Evolutionary conservation across 768 basidiomycete species (phyloP).

Genomic region (Strobilomyces echinocephalus): DNA sequence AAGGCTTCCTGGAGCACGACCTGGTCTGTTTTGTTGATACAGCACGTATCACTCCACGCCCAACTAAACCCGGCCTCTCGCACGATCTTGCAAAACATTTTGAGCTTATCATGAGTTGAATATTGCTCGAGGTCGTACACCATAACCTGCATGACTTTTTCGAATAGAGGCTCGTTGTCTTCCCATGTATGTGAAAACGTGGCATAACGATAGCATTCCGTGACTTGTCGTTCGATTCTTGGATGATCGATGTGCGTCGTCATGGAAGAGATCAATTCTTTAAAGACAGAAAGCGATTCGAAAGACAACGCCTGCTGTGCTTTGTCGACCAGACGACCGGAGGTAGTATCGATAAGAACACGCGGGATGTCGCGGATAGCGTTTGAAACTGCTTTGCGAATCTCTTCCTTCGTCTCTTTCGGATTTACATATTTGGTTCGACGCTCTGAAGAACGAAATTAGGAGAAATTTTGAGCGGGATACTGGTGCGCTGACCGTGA

Average conservation of each 20-base stretch:
- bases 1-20: background rate
- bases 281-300: background rate
- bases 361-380: background rate
- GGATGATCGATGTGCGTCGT: background rate
- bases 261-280: background rate
- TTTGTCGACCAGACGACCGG: too few relatives aligned
- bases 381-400: background rate
- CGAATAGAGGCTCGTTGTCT: background rate
- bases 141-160: background rate
- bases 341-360: background rate
- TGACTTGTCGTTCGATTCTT: background rate
- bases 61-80: background rate
- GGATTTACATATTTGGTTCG: background rate
- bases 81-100: slow-evolving; percentile 4
- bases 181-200: slow-evolving; percentile 1
- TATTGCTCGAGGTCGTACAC: background rate
- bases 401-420: background rate
- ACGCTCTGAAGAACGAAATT: background rate
- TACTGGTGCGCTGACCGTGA: background rate
- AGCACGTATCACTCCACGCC: slow-evolving; percentile 9
- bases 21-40: background rate
- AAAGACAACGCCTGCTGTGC: background rate
- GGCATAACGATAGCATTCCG: background rate
- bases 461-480: background rate
- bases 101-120: slow-evolving; percentile 1